Evolutionary conservation across 179 eudicot species (phyloP), one percentile per base, ranked within the genome.

Genomic region (Carnegiea gigantea): DNA sequence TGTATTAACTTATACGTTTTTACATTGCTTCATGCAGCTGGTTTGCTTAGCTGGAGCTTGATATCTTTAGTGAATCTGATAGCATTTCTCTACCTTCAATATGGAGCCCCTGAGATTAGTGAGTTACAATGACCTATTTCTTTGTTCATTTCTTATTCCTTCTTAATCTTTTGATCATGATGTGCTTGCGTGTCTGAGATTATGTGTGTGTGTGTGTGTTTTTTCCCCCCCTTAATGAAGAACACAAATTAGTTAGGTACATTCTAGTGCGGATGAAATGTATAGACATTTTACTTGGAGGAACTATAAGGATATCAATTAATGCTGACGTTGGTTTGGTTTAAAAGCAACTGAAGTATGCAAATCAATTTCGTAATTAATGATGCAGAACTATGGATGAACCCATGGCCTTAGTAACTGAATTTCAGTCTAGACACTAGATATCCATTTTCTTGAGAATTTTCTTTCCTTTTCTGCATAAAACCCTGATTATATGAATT

Each of bases 51-150:
- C 77, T 77, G 84, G 84, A 82, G 84, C 77, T 82, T 82, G 77
- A 82, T 82, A 43, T 82, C 84, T 77, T 70, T 82, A 68, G 80
- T 82, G 80, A 26, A 82, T 24, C 77, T 82, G 59, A 57, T 71
- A 70, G 80, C 84, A 43, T 82, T 82, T 80, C 80, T 82, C 77
- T 82, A 70, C 75, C n/a, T 82, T 77, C 84, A 70, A 65, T 82
- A 70, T 82, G 77, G 26, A 38, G 46, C 48, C 24, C 46, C 84
- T 82, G 72, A 40, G 48, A 77, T 57, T 57, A 76, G 84, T 82
- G 43, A 70, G 80, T 71, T 43, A 24, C 71, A 60, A 51, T 7
- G 0, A 53, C 46, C 28, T 68, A 44, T 68, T 36, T n/a, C 21
- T 20, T 77, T 49, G 17, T 62, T 24, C 2, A 15, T 62, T 24